Conservation (phyloP, 2,329 filamentous ascomycete genomes). For the Nemania bipapillata region DNA sequence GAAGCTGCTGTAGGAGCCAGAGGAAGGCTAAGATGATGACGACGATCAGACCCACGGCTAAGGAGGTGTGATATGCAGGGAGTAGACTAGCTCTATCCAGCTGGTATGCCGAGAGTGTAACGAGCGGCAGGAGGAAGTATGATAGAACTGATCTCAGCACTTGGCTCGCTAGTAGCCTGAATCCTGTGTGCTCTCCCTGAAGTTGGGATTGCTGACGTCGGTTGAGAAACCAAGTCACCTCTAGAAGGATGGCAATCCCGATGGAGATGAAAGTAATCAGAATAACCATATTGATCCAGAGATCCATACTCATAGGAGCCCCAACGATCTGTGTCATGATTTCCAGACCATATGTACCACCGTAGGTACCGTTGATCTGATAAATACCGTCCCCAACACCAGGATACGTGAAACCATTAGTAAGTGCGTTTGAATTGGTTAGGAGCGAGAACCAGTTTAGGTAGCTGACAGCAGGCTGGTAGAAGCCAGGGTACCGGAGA, state of each 20-base stretch:
- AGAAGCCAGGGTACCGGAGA: conserved; percentile 91
- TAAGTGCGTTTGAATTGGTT: conserved; percentile 92
- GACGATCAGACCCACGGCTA: conserved; percentile 79
- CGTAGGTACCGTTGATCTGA: no score
- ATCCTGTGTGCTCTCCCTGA: conserved; percentile 89
- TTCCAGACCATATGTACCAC: conserved; percentile 82
- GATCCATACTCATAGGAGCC: conserved; percentile 77
- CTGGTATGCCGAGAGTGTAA: conserved; percentile 90
- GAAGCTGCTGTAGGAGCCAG: no score
- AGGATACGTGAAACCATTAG: conserved; percentile 70
- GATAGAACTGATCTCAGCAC: conserved; percentile 88
- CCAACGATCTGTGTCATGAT: conserved; percentile 83
- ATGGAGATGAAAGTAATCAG: conserved; percentile 85
- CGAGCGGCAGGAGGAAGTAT: conserved; percentile 87
- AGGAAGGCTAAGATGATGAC: conserved; percentile 76
- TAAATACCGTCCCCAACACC: conserved; percentile 88
- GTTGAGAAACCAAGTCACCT: conserved; percentile 79
- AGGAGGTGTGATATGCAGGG: conserved; percentile 74
- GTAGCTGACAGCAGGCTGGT: conserved; percentile 89
- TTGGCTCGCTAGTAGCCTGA: conserved; percentile 81
- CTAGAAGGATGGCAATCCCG: conserved; percentile 73
- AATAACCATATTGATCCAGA: conserved; percentile 94
- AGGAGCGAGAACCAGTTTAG: conserved; percentile 88
- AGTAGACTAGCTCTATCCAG: conserved; percentile 78
- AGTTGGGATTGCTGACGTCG: conserved; percentile 85